phyloP scores from a whole-genome alignment of 2,329 filamentous ascomycete species.

The Fusarium nygamai region DNA sequence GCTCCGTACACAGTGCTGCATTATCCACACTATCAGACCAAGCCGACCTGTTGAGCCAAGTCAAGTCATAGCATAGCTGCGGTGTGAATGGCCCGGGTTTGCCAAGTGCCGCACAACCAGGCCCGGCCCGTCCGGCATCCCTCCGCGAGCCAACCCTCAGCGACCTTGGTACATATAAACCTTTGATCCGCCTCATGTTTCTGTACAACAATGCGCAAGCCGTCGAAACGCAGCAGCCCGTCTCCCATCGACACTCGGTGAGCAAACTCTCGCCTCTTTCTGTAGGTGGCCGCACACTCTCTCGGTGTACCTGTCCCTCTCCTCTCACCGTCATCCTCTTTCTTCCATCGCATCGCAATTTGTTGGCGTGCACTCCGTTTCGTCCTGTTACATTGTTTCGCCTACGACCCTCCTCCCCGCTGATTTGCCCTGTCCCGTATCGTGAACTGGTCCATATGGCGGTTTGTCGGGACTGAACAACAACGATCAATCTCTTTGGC shows the following conservation, averaged over 20 bases:
- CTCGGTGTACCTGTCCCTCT: not conserved
- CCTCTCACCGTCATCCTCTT: slow-evolving; percentile 5
- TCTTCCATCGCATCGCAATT: not conserved
- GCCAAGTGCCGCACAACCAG: slow-evolving; percentile 20
- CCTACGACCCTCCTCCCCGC: not conserved
- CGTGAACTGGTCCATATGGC: not conserved
- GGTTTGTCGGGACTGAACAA: slow-evolving; percentile 6
- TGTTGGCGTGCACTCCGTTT: not conserved
- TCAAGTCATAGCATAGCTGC: not conserved
- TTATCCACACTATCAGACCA: not conserved
- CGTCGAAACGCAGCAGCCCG: slow-evolving; percentile 29
- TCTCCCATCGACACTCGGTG: slow-evolving; percentile 25
- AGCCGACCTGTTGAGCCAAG: not conserved
- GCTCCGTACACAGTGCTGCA: not conserved
- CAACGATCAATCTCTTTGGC: slow-evolving; percentile 26
- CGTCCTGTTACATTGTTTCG: slow-evolving; percentile 4
- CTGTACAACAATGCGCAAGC: slow-evolving; percentile 10
- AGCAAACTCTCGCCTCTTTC: slow-evolving; percentile 28
- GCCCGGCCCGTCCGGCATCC: slow-evolving; percentile 31
- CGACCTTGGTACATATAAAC: slow-evolving; percentile 28
- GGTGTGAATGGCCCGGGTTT: not conserved
- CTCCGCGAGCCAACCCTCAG: slow-evolving; percentile 14
- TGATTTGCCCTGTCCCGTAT: not conserved
- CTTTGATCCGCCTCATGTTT: slow-evolving; percentile 24
- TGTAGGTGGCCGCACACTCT: slow-evolving; percentile 24